Evolutionary conservation across 2,329 filamentous ascomycete genomes (phyloP).

Genomic region (Pyrenochaeta sp.): DNA sequence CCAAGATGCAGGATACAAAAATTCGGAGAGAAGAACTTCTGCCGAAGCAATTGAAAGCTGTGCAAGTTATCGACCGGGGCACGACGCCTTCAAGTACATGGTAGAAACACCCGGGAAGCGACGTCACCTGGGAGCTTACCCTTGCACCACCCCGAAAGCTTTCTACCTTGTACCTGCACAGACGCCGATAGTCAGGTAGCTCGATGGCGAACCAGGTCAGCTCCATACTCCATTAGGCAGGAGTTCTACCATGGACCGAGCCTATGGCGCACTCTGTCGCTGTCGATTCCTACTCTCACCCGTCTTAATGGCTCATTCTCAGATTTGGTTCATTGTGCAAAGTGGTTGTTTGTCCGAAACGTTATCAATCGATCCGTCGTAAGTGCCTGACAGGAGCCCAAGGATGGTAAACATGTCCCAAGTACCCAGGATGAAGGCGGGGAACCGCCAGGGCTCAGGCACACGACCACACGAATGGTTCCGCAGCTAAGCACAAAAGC

Average conservation of each 20-base stretch:
- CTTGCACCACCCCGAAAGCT: conserved; percentile 7
- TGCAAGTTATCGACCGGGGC: not conserved
- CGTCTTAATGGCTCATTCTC: not conserved
- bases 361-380: too few relatives aligned
- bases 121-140: conserved; percentile 16
- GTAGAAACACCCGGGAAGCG: conserved; percentile 1
- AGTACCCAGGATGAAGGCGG: conserved; percentile 4
- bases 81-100: conserved; percentile 1
- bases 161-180: conserved; percentile 13
- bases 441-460: conserved; percentile 3
- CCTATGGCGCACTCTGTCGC: not conserved
- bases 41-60: conserved; percentile 7
- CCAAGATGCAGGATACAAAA: not conserved
- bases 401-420: not conserved
- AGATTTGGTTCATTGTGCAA: not conserved
- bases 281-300: not conserved
- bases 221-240: conserved; percentile 23
- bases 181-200: conserved; percentile 18
- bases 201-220: conserved; percentile 5
- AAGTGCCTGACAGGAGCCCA: too few relatives aligned
- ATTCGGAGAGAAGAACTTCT: conserved; percentile 3
- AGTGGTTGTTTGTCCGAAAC: not conserved
- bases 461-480: conserved; percentile 10
- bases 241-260: not conserved
- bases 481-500: conserved; percentile 23